phyloP scores from a whole-genome alignment of 176 grass and related monocot species.

The Carex kokanica region DNA sequence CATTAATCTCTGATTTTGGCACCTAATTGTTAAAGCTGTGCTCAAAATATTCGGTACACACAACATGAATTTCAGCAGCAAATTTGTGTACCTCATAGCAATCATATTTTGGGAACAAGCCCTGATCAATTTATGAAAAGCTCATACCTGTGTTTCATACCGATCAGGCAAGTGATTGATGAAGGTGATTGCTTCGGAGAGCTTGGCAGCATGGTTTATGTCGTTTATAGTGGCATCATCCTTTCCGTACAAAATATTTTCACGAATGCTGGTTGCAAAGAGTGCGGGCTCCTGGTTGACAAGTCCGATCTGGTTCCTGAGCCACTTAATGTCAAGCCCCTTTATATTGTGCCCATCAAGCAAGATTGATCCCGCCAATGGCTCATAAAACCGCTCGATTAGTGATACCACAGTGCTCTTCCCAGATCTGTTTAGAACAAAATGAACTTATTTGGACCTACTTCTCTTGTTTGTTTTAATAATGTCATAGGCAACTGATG shows the following conservation, averaged over 20 bases:
- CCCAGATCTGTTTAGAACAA: conserved; percentile 41
- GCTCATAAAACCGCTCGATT: conserved; percentile 97
- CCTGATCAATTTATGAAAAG: background rate
- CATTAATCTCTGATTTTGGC: background rate
- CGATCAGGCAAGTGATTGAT: conserved; percentile 79
- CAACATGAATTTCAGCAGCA: background rate
- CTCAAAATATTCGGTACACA: background rate
- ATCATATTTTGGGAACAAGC: background rate
- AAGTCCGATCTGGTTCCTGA: conserved; percentile 78
- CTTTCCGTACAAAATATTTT: conserved; percentile 97
- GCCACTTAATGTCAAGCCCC: conserved; percentile 86
- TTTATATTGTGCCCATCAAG: conserved; percentile 65
- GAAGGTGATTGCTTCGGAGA: conserved; percentile 81
- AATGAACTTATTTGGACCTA: conserved; percentile 1
- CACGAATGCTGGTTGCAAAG: conserved; percentile 92
- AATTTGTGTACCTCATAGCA: background rate
- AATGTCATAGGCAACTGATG: background rate
- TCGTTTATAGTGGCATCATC: conserved; percentile 62
- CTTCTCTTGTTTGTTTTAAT: background rate
- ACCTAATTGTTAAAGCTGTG: background rate
- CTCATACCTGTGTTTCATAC: conserved; percentile 72
- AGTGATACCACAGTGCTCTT: conserved; percentile 95
- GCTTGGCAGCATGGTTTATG: conserved; percentile 68
- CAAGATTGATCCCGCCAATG: conserved; percentile 46
- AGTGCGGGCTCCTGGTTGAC: conserved; percentile 94